Base-by-base conservation (phyloP, 306 rosid species). In the Mimosa pudica region DNA sequence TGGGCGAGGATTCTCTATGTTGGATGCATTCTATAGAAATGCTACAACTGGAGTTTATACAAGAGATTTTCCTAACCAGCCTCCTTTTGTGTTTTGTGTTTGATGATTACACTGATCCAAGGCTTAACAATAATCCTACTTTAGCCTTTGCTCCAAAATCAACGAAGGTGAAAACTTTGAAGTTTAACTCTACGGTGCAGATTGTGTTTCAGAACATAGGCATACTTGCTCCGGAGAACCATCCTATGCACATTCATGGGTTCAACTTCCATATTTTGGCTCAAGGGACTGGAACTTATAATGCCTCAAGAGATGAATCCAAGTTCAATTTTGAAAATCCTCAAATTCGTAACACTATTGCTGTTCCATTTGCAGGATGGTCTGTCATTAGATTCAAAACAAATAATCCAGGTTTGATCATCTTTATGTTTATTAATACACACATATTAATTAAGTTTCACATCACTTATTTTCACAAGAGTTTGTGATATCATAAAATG, bases 361-460 rank as follows among this genome's bases (percentile, higher is more conserved):
- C 82, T 20, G 90, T 89, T 52, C 90, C 90, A 0, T 60, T 70
- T 0, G 91, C 91, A 20, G 91, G 91, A 2, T 89, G 91, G 91
- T 85, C 84, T 3, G 86, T 90, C 64, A 82, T 90, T 76, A 33
- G 78, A 73, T 81, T 81, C 71, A 20, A 18, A 68, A 76, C 76
- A 18, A 81, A 68, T 17, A 81, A 81, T 75, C 84, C 84, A 75
- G 84, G 84, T 69, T 45, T n/a, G 13, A 38, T 66, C 0, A 66
- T 54, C 10, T 17, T 9, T 54, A 13, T 11, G 55, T 49, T 49
- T 47, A 24, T 24, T 24, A 24, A 24, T 24, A 24, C 30, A 24
- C 30, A 24, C 30, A 24, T 24, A 24, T 24, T 24, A 24, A 24
- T 24, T 24, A 24, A 24, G 30, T 24, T 24, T 24, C 30, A 24